Evolutionary conservation across 192 early-diverging fungal genomes (phyloP), one percentile per base, ranked within the genome.

Genomic region (Coemansia nantahalensis): DNA sequence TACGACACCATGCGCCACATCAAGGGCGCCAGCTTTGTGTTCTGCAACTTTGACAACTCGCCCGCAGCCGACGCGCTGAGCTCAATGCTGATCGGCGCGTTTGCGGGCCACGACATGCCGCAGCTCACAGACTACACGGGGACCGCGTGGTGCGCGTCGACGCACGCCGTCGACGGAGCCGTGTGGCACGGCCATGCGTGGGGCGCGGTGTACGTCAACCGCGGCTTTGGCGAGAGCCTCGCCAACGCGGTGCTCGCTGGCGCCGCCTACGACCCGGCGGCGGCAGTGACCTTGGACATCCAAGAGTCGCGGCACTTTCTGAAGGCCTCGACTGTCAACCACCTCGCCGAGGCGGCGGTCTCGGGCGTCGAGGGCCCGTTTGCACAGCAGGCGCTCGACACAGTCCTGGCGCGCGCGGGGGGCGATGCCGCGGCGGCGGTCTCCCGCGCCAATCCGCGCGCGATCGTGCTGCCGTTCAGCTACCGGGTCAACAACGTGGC

Each of bases 261-360:
- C 18, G 39, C 26, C 17, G 54, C 49, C 23, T 77, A 77, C 26
- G 42, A 60, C 5, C 62, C 73, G 17, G 46, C 31, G 8, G 16
- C 26, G 11, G 67, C 62, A 0, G 61, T 61, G 30, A 68, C 66
- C 4, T 21, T 77, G 40, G 22, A 58, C 5, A 64, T 58, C 1
- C 56, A 68, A 21, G 73, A 77, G 54, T 69, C 73, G 34, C 67
- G 67, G 10, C 73, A 68, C 22, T 77, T 60, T 37, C 68, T 77
- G 15, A 69, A 68, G 24, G 66, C 65, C 1, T 40, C 48, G 26
- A 32, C 31, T 6, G 53, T 41, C 11, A 48, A 51, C 18, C 55
- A 55, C 23, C 33, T 41, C 9, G 39, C 54, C 0, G 22, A 65
- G 42, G 31, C 16, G 0, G 63, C 47, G 46, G 38, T 69, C 21